Base-by-base conservation (phyloP, 805 yeast genomes). In the Pichia heedii region DNA sequence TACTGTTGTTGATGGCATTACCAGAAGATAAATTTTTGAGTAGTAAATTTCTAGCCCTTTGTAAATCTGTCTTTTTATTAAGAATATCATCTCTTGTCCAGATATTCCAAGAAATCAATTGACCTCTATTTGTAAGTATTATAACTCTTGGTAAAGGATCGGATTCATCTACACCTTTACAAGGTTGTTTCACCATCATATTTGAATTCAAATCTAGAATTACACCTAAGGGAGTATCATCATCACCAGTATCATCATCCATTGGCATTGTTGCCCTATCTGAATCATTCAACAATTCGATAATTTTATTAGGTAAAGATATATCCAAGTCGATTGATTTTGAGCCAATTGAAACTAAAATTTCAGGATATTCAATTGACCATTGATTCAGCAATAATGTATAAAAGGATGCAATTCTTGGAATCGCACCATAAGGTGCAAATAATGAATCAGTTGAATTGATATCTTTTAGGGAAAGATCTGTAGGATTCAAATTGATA, bases 231-330 rank as follows among this genome's bases (percentile, higher is more conserved):
- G 90, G 79, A 8, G 82, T 72, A 13, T 83, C 73, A 53, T 86
- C 95, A 40, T 73, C 80, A 37, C 74, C 80, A 1, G 80, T 66
- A 3, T 69, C 79, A 9, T 76, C 80, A 54, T 76, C 76, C 51
- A 85, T 66, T 1, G 96, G 95, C 49, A 86, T 65, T 22, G 77
- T 71, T 0, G 95, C 95, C 40, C 84, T 70, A 52, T 76, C 77
- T 4, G 79, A 67, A 54, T 88, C 96, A 51, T 82, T 83, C 3
- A 73, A 60, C 9, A 79, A 79, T 26, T 64, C 64, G 1, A 81
- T 54, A 3, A 66, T 55, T 18, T 61, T 59, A 0, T 51, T 39
- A 1, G 63, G 51, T 2, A 76, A 67, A 22, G 73, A 46, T 1
- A 80, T 61, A 8, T 74, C 61, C 15, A 84, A 54, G 43, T 84